Evolutionary conservation across 306 rosid genomes (phyloP).

Genomic region (Casuarina cunninghamiana): DNA sequence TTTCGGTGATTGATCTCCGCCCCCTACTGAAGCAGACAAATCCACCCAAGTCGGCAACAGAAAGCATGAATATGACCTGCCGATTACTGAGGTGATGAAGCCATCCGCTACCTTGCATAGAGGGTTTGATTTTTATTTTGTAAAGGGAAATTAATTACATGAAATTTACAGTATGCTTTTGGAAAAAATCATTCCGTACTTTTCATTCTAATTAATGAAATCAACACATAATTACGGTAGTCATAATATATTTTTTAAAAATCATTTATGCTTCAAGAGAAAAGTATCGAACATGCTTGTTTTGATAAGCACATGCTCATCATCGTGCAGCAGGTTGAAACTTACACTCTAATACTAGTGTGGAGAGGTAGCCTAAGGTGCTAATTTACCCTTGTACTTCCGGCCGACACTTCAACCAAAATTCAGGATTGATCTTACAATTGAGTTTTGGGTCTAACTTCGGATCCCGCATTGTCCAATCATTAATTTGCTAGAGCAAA

Average conservation of each 20-base stretch:
- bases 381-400: neutral
- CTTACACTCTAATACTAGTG: neutral
- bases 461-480: neutral
- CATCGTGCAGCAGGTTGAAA: neutral
- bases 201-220: too few relatives aligned
- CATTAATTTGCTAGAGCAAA: neutral
- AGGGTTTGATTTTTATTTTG: neutral
- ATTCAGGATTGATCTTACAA: neutral
- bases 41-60: neutral
- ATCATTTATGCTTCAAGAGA: neutral
- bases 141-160: too few relatives aligned
- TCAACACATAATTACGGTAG: neutral
- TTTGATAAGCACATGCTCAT: too few relatives aligned
- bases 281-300: too few relatives aligned
- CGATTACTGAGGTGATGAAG: neutral
- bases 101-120: too few relatives aligned
- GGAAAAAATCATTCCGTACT: too few relatives aligned
- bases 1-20: neutral
- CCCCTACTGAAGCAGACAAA: neutral
- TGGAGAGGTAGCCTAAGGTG: neutral
- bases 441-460: neutral
- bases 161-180: too few relatives aligned
- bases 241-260: neutral
- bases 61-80: neutral
- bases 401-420: neutral